phyloP scores from a whole-genome alignment of 2,329 filamentous ascomycete species.

The Paramyrothecium sp. region DNA sequence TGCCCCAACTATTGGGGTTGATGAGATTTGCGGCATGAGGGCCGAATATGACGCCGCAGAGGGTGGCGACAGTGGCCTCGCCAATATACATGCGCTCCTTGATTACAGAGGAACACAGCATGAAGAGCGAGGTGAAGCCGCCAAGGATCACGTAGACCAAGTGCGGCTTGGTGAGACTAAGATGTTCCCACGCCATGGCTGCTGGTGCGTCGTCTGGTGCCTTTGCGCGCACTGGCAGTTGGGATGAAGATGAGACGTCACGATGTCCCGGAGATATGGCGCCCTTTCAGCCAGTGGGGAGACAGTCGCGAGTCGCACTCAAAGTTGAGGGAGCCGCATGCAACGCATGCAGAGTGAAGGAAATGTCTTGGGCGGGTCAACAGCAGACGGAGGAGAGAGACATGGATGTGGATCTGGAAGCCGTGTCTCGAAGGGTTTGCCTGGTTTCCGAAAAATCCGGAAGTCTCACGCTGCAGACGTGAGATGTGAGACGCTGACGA shows the following conservation, averaged over 20 bases:
- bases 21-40: slow-evolving; percentile 82
- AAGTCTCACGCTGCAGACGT: no score
- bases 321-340: not conserved
- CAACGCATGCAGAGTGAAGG: not conserved
- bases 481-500: no score
- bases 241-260: not conserved
- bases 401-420: no score
- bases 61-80: slow-evolving; percentile 90
- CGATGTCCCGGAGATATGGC: not conserved
- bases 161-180: slow-evolving; percentile 89
- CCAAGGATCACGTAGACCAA: slow-evolving; percentile 98
- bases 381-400: no score
- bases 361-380: no score
- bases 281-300: not conserved
- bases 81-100: slow-evolving; percentile 99
- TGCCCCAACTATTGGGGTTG: slow-evolving; percentile 74
- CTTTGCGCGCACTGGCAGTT: not conserved
- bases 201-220: not conserved
- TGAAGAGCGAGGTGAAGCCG: slow-evolving; percentile 96
- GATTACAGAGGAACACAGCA: slow-evolving; percentile 96
- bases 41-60: slow-evolving; percentile 86
- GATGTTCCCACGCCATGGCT: slow-evolving; percentile 66
- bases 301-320: not conserved
- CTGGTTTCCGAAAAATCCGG: no score
- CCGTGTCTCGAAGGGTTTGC: no score